Conservation (phyloP, 1,284 basidiomycete genomes). For the Ustilago tritici region DNA sequence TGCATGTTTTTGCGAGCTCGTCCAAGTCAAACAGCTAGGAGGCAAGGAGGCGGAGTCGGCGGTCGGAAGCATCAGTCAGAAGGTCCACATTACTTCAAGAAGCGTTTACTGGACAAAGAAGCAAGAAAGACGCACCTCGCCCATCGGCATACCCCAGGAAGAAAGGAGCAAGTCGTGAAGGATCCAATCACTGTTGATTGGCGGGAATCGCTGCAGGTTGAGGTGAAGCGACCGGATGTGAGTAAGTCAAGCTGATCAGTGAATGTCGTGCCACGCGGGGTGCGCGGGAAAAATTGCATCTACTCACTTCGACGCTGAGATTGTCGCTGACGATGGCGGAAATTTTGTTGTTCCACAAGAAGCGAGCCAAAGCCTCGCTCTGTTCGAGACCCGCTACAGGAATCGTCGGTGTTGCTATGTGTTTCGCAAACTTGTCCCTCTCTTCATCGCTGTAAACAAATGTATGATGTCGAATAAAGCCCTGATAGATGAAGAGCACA, state of each 20-base stretch:
- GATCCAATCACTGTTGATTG: constrained; percentile 1
- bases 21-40: constrained; percentile 3
- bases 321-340: constrained; percentile 4
- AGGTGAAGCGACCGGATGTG: neutral
- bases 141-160: constrained; percentile 6
- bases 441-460: neutral
- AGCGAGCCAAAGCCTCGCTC: neutral
- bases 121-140: neutral
- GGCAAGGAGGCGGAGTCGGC: neutral
- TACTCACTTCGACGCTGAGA: constrained; percentile 1
- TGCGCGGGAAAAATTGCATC: too few species aligned
- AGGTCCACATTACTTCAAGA: neutral
- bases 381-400: constrained; percentile 4
- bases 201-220: neutral
- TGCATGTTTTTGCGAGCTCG: constrained; percentile 2
- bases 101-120: too few species aligned
- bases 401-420: neutral
- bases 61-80: neutral
- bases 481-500: constrained; percentile 5
- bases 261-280: neutral
- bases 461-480: neutral
- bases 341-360: constrained; percentile 6
- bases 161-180: constrained; percentile 5
- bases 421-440: neutral
- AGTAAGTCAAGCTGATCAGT: neutral